Conservation (phyloP, 108 stramenopile genomes). For the Stephanodiscus minutulus region DNA sequence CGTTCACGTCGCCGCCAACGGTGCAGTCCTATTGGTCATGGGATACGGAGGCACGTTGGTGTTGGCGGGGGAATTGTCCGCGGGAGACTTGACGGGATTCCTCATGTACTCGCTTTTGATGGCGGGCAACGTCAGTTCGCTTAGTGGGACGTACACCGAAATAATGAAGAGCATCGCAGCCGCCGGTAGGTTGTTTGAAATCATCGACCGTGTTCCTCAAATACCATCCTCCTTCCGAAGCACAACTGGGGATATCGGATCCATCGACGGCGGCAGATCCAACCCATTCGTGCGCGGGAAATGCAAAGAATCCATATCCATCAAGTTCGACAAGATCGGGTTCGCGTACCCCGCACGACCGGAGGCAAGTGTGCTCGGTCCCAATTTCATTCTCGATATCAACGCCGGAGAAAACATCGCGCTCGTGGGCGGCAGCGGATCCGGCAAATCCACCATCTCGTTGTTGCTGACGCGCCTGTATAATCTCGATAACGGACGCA, state of each 20-base stretch:
- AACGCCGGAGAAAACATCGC: slow-evolving; percentile 81
- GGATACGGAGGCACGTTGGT: slow-evolving; percentile 84
- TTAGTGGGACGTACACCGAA: slow-evolving; percentile 78
- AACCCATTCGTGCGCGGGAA: slow-evolving; percentile 1
- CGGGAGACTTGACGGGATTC: slow-evolving; percentile 87
- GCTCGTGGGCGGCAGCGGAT: slow-evolving; percentile 87
- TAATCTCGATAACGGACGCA: slow-evolving; percentile 60
- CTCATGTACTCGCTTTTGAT: slow-evolving; percentile 87
- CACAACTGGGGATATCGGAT: background rate
- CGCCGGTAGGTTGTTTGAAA: slow-evolving; percentile 58
- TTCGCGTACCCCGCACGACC: slow-evolving; percentile 91
- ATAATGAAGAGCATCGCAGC: slow-evolving; percentile 70
- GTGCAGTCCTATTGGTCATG: slow-evolving; percentile 74
- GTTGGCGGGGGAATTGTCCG: slow-evolving; percentile 53
- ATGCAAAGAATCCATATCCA: slow-evolving; percentile 43
- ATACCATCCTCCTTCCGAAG: slow-evolving; percentile 39
- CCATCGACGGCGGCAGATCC: background rate
- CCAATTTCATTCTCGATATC: slow-evolving; percentile 64
- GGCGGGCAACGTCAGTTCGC: slow-evolving; percentile 71
- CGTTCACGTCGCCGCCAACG: slow-evolving; percentile 75
- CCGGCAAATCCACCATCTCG: slow-evolving; percentile 85
- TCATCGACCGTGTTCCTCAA: slow-evolving; percentile 65
- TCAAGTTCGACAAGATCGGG: slow-evolving; percentile 63
- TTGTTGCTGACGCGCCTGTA: slow-evolving; percentile 85
- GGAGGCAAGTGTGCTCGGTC: slow-evolving; percentile 66